Base-by-base conservation (phyloP, 495 filamentous ascomycete genomes). In the Podospora appendiculata region DNA sequence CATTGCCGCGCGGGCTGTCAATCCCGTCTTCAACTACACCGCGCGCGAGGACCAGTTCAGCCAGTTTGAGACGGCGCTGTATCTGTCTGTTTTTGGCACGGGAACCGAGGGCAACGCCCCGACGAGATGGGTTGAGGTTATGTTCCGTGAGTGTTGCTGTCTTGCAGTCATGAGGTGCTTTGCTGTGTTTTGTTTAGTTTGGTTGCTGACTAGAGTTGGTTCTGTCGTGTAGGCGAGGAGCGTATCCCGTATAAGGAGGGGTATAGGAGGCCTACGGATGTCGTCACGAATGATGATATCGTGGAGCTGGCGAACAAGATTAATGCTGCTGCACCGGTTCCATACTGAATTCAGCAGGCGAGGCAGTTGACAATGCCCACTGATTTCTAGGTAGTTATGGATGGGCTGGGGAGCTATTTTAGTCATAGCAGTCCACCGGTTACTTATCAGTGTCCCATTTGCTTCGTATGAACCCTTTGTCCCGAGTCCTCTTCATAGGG, bases 1-100 rank as follows among this genome's bases (percentile, higher is more conserved):
- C 6, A n/a, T n/a, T 6, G 49, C 43, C 1, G 59, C 59, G 4
- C 35, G 16, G 4, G 48, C 56, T 12, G 40, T 38, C 16, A 65
- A 65, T 41, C 62, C 62, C 7, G n/a, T 19, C 13, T 62, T 59
- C 52, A 62, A 58, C 47, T 56, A 62, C 25, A 55, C 54, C 0
- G n/a, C 45, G 32, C n/a, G 32, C 14, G 51, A 53, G 12, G 16
- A 51, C 17, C 33, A 54, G 46, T 43, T 45, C 49, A 62, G 59
- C 50, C 52, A 40, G 14, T 53, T 57, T 25, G 58, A 64, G 55
- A 45, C 61, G 32, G 59, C 61, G 12, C 46, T 61, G 25, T 64
- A 64, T 42, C 52, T 64, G 33, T 40, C 45, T 18, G 54, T 64
- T 10, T 61, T 54, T 40, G 55, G 53, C 13, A 55, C 44, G 1